Conservation (phyloP, 495 filamentous ascomycete genomes). For the Lasiosphaeris hirsuta region DNA sequence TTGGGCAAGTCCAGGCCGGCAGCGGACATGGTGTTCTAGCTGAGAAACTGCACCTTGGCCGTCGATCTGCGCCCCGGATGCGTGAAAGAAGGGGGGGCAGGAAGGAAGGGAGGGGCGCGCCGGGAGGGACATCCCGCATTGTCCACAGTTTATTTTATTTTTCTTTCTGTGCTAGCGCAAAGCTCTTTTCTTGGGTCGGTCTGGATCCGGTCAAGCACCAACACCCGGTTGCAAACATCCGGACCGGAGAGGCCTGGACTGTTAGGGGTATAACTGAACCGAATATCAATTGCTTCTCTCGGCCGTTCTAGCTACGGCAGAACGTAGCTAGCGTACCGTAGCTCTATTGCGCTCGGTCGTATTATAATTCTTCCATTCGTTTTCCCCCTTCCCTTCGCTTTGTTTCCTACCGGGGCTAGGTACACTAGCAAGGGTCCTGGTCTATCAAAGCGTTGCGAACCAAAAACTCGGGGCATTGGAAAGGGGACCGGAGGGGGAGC, state of each 20-base stretch:
- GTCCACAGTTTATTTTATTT: background rate
- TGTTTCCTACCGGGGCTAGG: background rate
- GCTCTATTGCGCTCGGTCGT: too few relatives aligned
- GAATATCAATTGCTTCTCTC: too few relatives aligned
- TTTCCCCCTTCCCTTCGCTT: background rate
- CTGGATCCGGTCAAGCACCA: background rate
- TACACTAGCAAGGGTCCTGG: background rate
- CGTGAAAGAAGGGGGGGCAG: background rate
- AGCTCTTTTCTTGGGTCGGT: background rate
- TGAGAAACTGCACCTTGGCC: slow-evolving; percentile 3
- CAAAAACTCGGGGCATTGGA: slow-evolving; percentile 1
- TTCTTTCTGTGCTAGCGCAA: background rate
- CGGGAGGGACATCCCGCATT: slow-evolving; percentile 13
- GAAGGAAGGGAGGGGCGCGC: background rate
- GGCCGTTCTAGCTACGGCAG: too few relatives aligned
- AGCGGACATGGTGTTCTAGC: slow-evolving; percentile 2
- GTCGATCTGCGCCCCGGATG: slow-evolving; percentile 12
- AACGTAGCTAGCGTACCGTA: too few relatives aligned
- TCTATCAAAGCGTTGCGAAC: slow-evolving; percentile 5
- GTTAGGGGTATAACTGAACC: too few relatives aligned
- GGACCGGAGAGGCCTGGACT: too few relatives aligned
- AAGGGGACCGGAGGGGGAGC: too few relatives aligned
- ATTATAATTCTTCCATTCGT: background rate
- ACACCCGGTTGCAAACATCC: too few relatives aligned
- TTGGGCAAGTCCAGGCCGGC: background rate